Conservation (phyloP, 345 rosid species). For the Jatropha curcas region DNA sequence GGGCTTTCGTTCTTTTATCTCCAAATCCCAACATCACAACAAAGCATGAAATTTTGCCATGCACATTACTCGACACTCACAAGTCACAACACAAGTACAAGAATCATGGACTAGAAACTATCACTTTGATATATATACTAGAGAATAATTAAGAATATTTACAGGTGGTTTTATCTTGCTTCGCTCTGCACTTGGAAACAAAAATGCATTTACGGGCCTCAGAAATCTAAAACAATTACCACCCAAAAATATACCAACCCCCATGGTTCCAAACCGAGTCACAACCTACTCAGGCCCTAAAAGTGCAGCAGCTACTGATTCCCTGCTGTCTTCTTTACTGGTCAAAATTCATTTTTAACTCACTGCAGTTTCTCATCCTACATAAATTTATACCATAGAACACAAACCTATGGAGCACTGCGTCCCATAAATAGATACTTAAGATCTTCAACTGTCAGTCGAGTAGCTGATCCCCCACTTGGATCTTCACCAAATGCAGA, state of each 20-base stretch:
- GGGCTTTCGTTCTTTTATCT: not conserved
- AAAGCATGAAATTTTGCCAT: not conserved
- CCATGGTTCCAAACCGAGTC: conserved; percentile 21
- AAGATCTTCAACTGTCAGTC: conserved; percentile 87
- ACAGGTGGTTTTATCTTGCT: conserved; percentile 38
- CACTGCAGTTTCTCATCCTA: conserved; percentile 16
- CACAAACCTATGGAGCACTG: not conserved
- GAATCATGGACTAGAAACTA: conserved; percentile 19
- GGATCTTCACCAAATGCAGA: conserved; percentile 98
- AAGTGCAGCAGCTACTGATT: conserved; percentile 29
- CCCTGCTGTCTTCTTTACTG: conserved; percentile 14
- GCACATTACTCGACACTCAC: not conserved
- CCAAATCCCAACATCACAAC: not conserved
- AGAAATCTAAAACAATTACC: conserved; percentile 15
- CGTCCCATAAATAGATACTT: conserved; percentile 52
- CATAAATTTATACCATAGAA: not conserved
- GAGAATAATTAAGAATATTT: conserved; percentile 36
- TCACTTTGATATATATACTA: conserved; percentile 33
- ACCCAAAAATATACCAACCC: conserved; percentile 23
- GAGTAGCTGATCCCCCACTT: conserved; percentile 66
- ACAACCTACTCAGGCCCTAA: conserved; percentile 20
- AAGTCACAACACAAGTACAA: not conserved
- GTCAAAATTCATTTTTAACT: conserved; percentile 29
- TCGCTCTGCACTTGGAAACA: conserved; percentile 38
- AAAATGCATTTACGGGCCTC: conserved; percentile 37